These are phyloP conservation scores for Ustilago nuda DNA, from an alignment of 1,284 basidiomycete species.

Conservation along the genomic window DNA sequence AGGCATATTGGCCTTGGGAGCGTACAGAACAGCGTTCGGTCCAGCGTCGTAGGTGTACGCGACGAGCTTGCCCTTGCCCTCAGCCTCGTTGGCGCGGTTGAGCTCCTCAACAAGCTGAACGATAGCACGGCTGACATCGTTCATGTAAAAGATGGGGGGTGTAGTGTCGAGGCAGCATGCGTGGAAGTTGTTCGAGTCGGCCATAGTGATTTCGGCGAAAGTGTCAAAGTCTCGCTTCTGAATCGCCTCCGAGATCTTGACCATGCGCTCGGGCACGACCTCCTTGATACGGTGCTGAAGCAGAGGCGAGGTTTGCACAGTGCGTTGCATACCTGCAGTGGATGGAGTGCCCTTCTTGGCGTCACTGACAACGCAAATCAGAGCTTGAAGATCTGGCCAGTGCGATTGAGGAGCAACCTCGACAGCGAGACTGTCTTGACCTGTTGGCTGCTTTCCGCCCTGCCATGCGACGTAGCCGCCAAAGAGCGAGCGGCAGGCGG, in stretches of 20 bases:
- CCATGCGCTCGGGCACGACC: slow-evolving; percentile 91
- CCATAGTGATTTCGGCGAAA: slow-evolving; percentile 93
- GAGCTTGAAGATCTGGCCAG: slow-evolving; percentile 86
- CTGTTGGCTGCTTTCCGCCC: slow-evolving; percentile 78
- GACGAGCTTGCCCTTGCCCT: slow-evolving; percentile 78
- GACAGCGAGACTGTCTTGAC: slow-evolving; percentile 87
- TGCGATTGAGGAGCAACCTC: slow-evolving; percentile 78
- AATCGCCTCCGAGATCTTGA: slow-evolving; percentile 83
- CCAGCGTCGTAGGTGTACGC: slow-evolving; percentile 99
- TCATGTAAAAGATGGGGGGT: slow-evolving; percentile 99
- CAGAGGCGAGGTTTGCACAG: slow-evolving; percentile 89
- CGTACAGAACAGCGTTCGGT: slow-evolving; percentile 98
- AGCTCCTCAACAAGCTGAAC: slow-evolving; percentile 80
- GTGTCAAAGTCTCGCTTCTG: slow-evolving; percentile 82
- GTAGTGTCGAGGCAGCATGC: slow-evolving; percentile 95
- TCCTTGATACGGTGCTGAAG: slow-evolving; percentile 88
- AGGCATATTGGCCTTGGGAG: slow-evolving; percentile 73
- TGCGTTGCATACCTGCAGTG: slow-evolving; percentile 96
- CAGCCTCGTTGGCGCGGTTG: slow-evolving; percentile 79
- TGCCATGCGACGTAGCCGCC: slow-evolving; percentile 98
- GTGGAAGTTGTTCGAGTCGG: slow-evolving; percentile 92
- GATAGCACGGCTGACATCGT: slow-evolving; percentile 81
- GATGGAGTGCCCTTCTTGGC: slow-evolving; percentile 96
- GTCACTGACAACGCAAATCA: slow-evolving; percentile 96
- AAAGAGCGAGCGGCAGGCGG: slow-evolving; percentile 95